Evolutionary conservation across 768 basidiomycete species (phyloP).

Genomic region (Thelephora aurantiotincta): DNA sequence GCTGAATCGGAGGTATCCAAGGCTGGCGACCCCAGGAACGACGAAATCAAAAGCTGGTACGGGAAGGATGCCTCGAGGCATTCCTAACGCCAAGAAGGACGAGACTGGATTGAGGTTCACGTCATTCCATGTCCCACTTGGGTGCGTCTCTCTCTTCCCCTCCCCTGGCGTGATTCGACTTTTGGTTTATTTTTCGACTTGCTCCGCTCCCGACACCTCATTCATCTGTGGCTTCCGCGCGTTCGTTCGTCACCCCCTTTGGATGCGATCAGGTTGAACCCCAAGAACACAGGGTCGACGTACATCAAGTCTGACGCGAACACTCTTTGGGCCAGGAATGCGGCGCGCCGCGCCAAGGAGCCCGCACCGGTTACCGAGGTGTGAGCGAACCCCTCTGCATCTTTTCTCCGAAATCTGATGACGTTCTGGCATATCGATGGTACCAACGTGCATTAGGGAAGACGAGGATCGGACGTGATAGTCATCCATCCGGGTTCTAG

Average conservation of each 20-base stretch:
- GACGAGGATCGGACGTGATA: conserved; percentile 67
- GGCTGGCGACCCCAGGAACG: too few relatives aligned
- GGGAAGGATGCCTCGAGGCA: conserved; percentile 60
- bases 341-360: conserved; percentile 17
- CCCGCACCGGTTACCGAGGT: conserved; percentile 12
- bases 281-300: conserved; percentile 63
- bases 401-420: conserved; percentile 7
- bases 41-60: too few relatives aligned
- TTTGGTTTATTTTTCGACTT: too few relatives aligned
- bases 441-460: conserved; percentile 17
- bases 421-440: conserved; percentile 9
- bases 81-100: conserved; percentile 69
- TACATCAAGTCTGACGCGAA: conserved; percentile 72
- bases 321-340: conserved; percentile 60
- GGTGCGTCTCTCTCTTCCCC: conserved; percentile 25
- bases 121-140: conserved; percentile 64
- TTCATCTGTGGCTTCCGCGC: too few relatives aligned
- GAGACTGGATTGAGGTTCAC: conserved; percentile 76
- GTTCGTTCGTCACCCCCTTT: background rate
- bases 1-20: too few relatives aligned
- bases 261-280: conserved; percentile 41
- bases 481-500: conserved; percentile 74
- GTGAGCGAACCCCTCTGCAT: conserved; percentile 6
- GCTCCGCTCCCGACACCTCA: too few relatives aligned
- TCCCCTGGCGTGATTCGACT: conserved; percentile 7